Base-by-base conservation (phyloP, 371 early-diverging fungal genomes). In the Rhizopus stolonifer region DNA sequence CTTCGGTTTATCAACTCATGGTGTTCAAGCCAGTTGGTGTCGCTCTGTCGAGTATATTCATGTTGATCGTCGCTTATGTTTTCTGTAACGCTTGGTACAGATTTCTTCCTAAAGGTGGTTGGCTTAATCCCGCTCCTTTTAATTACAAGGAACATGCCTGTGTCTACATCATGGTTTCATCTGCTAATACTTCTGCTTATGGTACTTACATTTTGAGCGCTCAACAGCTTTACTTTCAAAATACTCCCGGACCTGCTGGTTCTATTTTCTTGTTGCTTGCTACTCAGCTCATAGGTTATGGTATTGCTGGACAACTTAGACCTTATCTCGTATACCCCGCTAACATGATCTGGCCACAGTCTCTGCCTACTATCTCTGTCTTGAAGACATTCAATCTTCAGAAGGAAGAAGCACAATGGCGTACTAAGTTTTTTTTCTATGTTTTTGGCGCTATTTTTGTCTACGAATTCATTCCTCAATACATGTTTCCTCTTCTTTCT, bases 271-370 rank as follows among this genome's bases (percentile, higher is more conserved):
- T 86, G 19, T 56, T 86, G 25, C 53, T 83, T 46, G 78, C 81
- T 3, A 86, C 90, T 11, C 89, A 91, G 61, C 60, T 88, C 55
- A 72, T 91, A 48, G 93, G 95, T 38, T 91, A 86, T 62, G 92
- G 93, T 38, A 81, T 93, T 60, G 78, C 86, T 9, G 97, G 95
- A 15, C 70, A 91, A 18, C 73, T 83, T 18, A 84, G 93, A 22
- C 70, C 77, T 5, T 91, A 86, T 69, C 72, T 95, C 17, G 92
- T 96, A 9, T 80, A 85, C 33, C 94, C 94, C 13, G 70, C 86
- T 3, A 71, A 75, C 31, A 93, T 96, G 92, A 76, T 92, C 31
- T 96, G 95, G 95, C 95, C 95, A 6, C 69, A 80, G 11, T 81
- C 75, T 25, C 72, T 96, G 25, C 83, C 91, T 33, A 81, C 77